phyloP scores from a whole-genome alignment of 176 grass and related monocot genomes.

The Carex pumila region DNA sequence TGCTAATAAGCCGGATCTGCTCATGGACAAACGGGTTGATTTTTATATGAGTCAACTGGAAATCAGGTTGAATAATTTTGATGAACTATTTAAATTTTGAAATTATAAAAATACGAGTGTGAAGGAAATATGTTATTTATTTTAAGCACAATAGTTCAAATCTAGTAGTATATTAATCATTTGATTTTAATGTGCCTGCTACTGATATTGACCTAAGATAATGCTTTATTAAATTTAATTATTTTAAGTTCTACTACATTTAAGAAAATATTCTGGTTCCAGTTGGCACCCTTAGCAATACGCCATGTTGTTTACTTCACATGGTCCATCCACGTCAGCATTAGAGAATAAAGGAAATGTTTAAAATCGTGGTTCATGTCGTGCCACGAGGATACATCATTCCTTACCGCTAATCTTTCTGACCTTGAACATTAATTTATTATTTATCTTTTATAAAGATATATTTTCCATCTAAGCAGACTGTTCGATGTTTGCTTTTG shows the following conservation, averaged over 20 bases:
- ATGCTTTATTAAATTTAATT: neutral
- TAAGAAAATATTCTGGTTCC: neutral
- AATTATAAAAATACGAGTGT: no score
- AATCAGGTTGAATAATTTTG: no score
- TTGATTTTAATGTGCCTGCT: neutral
- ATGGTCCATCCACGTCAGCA: neutral
- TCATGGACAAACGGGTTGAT: no score
- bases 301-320: neutral
- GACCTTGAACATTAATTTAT: neutral
- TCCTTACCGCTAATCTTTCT: neutral
- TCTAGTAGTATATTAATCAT: neutral
- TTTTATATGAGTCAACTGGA: no score
- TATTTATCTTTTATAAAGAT: neutral
- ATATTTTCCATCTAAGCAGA: neutral
- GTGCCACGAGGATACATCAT: conserved; percentile 3
- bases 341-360: neutral
- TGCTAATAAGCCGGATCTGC: no score
- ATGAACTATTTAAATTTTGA: no score
- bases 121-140: no score
- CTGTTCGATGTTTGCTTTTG: neutral
- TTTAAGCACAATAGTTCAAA: no score
- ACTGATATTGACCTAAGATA: neutral
- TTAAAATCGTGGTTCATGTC: neutral
- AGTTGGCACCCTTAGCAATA: neutral
- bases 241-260: neutral